phyloP scores from a whole-genome alignment of 2,329 filamentous ascomycete species.

The Microascus cirrosus region DNA sequence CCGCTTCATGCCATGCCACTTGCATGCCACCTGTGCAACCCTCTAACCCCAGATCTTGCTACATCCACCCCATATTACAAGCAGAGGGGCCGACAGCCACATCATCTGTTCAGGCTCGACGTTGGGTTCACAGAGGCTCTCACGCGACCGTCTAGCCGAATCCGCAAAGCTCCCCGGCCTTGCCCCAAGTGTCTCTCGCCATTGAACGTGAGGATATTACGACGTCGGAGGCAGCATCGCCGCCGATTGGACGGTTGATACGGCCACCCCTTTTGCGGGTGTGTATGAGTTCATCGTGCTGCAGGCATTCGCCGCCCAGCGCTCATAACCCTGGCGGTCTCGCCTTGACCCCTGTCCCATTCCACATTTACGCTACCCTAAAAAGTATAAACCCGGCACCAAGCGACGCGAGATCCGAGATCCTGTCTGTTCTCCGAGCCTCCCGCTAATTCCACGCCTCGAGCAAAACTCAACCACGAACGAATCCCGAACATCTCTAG shows the following conservation, averaged over 20 bases:
- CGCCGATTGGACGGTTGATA: neutral
- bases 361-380: neutral
- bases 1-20: neutral
- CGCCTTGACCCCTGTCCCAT: neutral
- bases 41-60: neutral
- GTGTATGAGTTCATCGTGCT: neutral
- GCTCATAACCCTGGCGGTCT: neutral
- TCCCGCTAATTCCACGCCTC: neutral
- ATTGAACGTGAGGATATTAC: neutral
- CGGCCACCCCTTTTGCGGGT: neutral
- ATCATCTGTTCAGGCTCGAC: neutral
- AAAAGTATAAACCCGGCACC: neutral
- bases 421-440: constrained; percentile 8
- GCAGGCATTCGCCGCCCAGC: neutral
- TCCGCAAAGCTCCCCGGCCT: too few relatives aligned
- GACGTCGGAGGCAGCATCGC: too few relatives aligned
- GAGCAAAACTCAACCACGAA: neutral
- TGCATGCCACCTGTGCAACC: neutral
- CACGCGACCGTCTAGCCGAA: neutral
- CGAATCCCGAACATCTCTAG: neutral
- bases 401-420: neutral
- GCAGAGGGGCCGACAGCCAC: neutral
- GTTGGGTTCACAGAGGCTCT: neutral
- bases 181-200: neutral
- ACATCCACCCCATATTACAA: neutral